These are phyloP conservation scores for Mucor sp. DNA, from an alignment of 371 early-diverging fungal species.

Conservation along the genomic window DNA sequence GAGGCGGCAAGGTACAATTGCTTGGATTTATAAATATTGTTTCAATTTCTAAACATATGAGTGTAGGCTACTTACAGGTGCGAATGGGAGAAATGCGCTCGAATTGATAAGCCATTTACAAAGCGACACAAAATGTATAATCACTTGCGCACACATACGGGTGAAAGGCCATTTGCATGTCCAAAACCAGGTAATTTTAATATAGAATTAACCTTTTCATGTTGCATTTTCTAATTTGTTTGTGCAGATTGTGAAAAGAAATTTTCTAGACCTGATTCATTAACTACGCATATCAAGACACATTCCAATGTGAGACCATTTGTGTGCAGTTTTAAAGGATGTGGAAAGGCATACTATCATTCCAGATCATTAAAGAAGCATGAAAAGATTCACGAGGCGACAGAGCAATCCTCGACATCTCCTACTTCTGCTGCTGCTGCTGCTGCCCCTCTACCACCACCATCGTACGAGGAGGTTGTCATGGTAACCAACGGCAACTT, in stretches of 20 bases:
- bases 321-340: slow-evolving; percentile 60
- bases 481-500: neutral
- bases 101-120: slow-evolving; percentile 77
- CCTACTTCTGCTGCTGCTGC: neutral
- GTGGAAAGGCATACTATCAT: slow-evolving; percentile 81
- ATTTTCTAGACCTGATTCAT: slow-evolving; percentile 87
- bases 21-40: neutral
- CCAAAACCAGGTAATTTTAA: slow-evolving; percentile 51
- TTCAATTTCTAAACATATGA: neutral
- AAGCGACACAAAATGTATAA: slow-evolving; percentile 92
- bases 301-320: slow-evolving; percentile 81
- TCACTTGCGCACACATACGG: slow-evolving; percentile 88
- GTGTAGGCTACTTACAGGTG: slow-evolving; percentile 75
- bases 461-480: slow-evolving; percentile 11
- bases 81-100: slow-evolving; percentile 80
- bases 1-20: slow-evolving; percentile 24
- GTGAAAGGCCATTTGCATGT: slow-evolving; percentile 72
- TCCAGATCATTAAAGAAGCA: slow-evolving; percentile 81
- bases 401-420: neutral
- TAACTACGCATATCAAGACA: slow-evolving; percentile 88
- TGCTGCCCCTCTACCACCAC: neutral
- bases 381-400: slow-evolving; percentile 59
- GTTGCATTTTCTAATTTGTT: neutral
- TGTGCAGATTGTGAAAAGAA: slow-evolving; percentile 56
- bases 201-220: neutral